phyloP scores from a whole-genome alignment of 2,329 filamentous ascomycete genomes.

The Cephalotrichum gorgonifer region DNA sequence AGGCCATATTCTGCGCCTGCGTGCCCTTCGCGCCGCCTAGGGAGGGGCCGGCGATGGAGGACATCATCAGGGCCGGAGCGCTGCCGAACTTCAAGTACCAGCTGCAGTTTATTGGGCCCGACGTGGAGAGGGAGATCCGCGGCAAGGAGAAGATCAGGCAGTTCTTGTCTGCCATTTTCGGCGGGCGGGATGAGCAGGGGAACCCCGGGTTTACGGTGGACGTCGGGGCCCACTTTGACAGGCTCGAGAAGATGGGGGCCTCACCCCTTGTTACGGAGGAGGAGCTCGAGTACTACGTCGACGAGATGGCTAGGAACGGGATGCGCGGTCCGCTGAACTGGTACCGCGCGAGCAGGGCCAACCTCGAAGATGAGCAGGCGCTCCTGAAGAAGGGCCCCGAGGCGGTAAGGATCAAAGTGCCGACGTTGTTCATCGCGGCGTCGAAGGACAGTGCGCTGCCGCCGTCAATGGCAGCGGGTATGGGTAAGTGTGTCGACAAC shows the following conservation, averaged over 20 bases:
- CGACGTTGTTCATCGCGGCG: constrained; percentile 67
- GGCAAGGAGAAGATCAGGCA: constrained; percentile 53
- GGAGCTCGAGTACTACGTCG: constrained; percentile 68
- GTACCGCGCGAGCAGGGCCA: constrained; percentile 68
- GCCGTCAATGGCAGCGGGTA: constrained; percentile 57
- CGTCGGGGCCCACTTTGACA: constrained; percentile 54
- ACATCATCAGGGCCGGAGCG: constrained; percentile 40
- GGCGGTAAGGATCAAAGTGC: constrained; percentile 38
- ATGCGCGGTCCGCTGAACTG: constrained; percentile 76
- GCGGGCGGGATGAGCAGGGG: constrained; percentile 47
- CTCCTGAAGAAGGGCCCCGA: constrained; percentile 44
- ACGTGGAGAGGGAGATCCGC: constrained; percentile 48
- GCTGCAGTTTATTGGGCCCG: constrained; percentile 62
- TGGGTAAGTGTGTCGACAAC: constrained; percentile 57
- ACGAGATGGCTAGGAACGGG: constrained; percentile 61
- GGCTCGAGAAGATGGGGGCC: constrained; percentile 45
- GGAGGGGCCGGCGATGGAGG: constrained; percentile 39
- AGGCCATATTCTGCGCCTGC: constrained; percentile 69
- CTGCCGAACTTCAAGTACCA: constrained; percentile 75
- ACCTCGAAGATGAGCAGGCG: constrained; percentile 63
- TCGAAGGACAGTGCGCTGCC: constrained; percentile 62
- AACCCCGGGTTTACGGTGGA: constrained; percentile 47
- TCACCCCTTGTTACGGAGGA: constrained; percentile 53
- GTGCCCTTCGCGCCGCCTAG: constrained; percentile 58
- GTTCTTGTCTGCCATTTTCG: constrained; percentile 64